These are phyloP conservation scores for Chrysanthemum makinoi DNA, from an alignment of 129 eudicot species.

Conservation along the genomic window DNA sequence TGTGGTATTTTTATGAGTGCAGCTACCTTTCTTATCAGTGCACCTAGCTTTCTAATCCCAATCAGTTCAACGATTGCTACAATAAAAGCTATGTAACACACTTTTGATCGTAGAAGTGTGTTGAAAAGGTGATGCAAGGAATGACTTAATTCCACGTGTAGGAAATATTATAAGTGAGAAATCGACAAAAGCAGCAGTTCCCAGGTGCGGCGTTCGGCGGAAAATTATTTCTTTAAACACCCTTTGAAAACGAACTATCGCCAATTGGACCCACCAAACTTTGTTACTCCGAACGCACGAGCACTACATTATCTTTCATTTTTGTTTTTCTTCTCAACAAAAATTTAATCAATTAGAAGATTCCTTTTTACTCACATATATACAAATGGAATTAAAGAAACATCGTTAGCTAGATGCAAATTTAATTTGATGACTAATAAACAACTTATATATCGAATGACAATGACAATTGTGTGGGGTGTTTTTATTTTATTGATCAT, in stretches of 20 bases:
- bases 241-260: slow-evolving; percentile 19
- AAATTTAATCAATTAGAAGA: neutral
- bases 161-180: slow-evolving; percentile 17
- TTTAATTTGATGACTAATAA: no score
- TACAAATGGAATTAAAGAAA: no score
- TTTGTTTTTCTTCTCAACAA: neutral
- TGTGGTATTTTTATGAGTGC: no score
- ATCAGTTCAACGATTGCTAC: no score
- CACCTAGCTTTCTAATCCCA: no score
- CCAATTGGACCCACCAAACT: slow-evolving; percentile 31
- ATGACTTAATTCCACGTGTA: slow-evolving; percentile 15
- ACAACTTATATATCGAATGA: no score
- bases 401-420: no score
- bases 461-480: no score
- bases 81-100: no score
- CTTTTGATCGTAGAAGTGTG: neutral
- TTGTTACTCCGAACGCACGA: slow-evolving; percentile 22
- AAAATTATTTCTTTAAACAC: slow-evolving; percentile 25
- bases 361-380: no score
- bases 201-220: slow-evolving; percentile 51
- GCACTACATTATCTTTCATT: slow-evolving; percentile 1
- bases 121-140: neutral
- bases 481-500: no score
- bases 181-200: slow-evolving; percentile 33
- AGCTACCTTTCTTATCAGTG: no score